A percentile compares a stretch with the other conserved stretches of the same genome.
Evolutionary conservation across 352 stramenopile species (phyloP).

Genomic region (Phytophthora pistaciae): DNA sequence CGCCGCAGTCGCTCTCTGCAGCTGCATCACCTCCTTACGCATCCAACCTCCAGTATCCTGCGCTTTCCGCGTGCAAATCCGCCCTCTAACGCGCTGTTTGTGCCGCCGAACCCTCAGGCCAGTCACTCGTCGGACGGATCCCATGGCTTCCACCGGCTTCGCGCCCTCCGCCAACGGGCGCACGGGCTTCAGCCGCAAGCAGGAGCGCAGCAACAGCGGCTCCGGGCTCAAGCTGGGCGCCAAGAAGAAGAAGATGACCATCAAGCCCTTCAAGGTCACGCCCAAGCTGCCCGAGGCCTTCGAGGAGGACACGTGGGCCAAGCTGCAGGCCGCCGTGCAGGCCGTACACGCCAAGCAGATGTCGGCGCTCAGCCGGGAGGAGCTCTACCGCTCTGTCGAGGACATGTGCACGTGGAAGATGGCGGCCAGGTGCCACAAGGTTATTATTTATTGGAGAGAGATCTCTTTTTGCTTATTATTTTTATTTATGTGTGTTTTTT

Average conservation of each 20-base stretch:
- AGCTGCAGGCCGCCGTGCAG: slow-evolving; percentile 69
- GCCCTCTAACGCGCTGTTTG: slow-evolving; percentile 1
- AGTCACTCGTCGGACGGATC: background rate
- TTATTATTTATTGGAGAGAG: background rate
- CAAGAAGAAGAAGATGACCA: slow-evolving; percentile 86
- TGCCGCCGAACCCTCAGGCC: no score
- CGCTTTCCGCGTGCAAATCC: background rate
- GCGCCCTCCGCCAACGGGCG: slow-evolving; percentile 23
- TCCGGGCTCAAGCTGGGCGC: slow-evolving; percentile 24
- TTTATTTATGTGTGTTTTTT: background rate
- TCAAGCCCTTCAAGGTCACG: slow-evolving; percentile 86
- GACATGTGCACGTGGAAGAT: slow-evolving; percentile 96
- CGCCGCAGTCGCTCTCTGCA: background rate
- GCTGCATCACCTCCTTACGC: background rate
- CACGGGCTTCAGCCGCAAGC: slow-evolving; percentile 40
- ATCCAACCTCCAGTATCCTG: background rate
- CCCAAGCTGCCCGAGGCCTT: slow-evolving; percentile 81
- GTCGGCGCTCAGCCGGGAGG: slow-evolving; percentile 74
- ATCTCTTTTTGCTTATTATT: background rate
- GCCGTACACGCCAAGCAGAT: slow-evolving; percentile 78
- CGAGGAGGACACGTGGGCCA: slow-evolving; percentile 81
- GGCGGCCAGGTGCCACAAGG: slow-evolving; percentile 55
- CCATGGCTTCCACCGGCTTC: slow-evolving; percentile 44
- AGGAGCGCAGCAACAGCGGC: slow-evolving; percentile 38
- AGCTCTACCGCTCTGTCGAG: slow-evolving; percentile 87